A percentile compares a stretch with the other conserved stretches of the same genome.
phyloP scores from a whole-genome alignment of 2,329 filamentous ascomycete genomes.

The Verticillium tricorpus region DNA sequence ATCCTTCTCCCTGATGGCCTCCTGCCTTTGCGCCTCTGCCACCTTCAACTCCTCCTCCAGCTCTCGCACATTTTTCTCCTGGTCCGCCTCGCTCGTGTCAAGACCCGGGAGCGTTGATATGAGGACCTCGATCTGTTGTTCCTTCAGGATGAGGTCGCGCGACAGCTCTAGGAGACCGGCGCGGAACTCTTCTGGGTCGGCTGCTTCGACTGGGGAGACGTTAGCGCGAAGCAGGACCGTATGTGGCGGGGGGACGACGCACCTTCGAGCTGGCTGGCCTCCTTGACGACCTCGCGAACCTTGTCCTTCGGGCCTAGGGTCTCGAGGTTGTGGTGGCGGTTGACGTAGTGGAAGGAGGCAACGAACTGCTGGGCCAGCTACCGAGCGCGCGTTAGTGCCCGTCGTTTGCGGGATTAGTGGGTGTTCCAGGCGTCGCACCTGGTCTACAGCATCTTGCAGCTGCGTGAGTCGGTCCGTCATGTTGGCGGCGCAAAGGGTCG shows the following conservation, averaged over 20 bases:
- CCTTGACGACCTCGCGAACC: conserved; percentile 53
- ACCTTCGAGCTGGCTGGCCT: conserved; percentile 49
- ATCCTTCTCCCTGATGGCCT: conserved; percentile 61
- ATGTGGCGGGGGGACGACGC: conserved; percentile 1
- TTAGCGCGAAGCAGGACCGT: neutral
- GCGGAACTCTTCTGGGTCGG: conserved; percentile 60
- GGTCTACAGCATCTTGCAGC: conserved; percentile 78
- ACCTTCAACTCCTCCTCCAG: conserved; percentile 61
- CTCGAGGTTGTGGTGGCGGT: conserved; percentile 64
- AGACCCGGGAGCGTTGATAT: conserved; percentile 73
- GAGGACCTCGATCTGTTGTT: conserved; percentile 77
- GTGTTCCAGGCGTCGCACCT: conserved; percentile 43
- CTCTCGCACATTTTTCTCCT: conserved; percentile 62
- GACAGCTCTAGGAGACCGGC: conserved; percentile 68
- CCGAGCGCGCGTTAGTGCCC: neutral
- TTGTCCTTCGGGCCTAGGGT: conserved; percentile 53
- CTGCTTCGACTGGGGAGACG: conserved; percentile 48
- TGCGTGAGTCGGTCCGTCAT: conserved; percentile 79
- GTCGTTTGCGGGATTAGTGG: neutral
- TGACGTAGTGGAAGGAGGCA: conserved; percentile 61
- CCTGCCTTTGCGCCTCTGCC: conserved; percentile 57
- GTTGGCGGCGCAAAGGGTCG: conserved; percentile 10
- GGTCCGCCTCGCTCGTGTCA: conserved; percentile 72
- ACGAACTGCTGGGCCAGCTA: conserved; percentile 67
- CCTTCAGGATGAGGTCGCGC: conserved; percentile 70